phyloP scores from a whole-genome alignment of 1,284 basidiomycete genomes.

The Ganoderma lucidum region DNA sequence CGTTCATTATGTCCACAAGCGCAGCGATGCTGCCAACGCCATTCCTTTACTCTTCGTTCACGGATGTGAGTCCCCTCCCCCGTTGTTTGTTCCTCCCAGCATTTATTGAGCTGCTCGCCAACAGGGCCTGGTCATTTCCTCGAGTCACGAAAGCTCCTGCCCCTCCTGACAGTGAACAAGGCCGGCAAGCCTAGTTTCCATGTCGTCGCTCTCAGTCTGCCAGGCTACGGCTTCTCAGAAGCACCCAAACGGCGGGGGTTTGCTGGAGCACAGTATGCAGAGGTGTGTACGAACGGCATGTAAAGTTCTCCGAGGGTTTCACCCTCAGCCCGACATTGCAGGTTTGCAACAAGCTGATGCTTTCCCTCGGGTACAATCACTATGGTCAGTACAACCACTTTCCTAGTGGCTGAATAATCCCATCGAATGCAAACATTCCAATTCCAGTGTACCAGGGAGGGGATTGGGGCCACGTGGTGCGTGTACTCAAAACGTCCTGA shows the following conservation, averaged over 20 bases:
- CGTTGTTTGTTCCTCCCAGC: not conserved
- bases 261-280: constrained; percentile 25
- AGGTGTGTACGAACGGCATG: constrained; percentile 17
- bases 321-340: not conserved
- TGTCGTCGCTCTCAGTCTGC: constrained; percentile 61
- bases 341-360: not conserved
- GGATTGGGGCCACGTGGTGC: constrained; percentile 1
- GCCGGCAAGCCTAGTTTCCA: constrained; percentile 61
- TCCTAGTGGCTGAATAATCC: not conserved
- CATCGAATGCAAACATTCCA: not conserved
- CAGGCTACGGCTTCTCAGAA: constrained; percentile 63
- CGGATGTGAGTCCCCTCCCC: constrained; percentile 48
- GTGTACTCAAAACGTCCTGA: not conserved
- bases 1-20: constrained; percentile 53
- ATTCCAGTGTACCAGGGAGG: constrained; percentile 3
- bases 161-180: constrained; percentile 50
- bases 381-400: not conserved
- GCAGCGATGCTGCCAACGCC: constrained; percentile 43
- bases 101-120: not conserved
- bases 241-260: constrained; percentile 49
- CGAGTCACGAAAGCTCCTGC: constrained; percentile 61
- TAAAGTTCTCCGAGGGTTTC: not conserved
- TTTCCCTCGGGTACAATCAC: not conserved
- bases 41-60: constrained; percentile 55
- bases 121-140: constrained; percentile 68